These are phyloP conservation scores for Cordia subcordata DNA, from an alignment of 257 asterid species.

Conservation along the genomic window DNA sequence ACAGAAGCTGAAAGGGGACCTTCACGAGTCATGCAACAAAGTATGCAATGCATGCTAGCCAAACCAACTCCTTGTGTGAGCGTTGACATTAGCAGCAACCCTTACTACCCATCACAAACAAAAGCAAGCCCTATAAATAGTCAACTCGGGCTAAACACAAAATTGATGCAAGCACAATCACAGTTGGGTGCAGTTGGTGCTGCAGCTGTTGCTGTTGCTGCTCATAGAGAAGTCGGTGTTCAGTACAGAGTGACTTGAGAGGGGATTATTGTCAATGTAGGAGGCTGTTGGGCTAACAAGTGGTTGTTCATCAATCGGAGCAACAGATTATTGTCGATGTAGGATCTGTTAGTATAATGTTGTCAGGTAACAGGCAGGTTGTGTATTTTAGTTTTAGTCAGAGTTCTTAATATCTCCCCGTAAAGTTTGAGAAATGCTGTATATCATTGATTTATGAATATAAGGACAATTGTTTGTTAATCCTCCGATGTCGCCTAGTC, in stretches of 20 bases:
- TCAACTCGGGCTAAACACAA: constrained; percentile 48
- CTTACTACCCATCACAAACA: constrained; percentile 44
- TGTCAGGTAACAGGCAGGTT: no score
- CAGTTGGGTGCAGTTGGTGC: constrained; percentile 57
- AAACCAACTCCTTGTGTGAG: constrained; percentile 25
- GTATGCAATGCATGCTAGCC: constrained; percentile 24
- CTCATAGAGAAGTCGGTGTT: constrained; percentile 60
- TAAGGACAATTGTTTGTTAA: no score
- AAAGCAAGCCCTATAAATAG: constrained; percentile 36
- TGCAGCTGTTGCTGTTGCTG: constrained; percentile 46
- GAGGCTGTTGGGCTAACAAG: no score
- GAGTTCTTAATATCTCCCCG: no score
- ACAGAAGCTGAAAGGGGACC: constrained; percentile 28
- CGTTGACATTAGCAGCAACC: constrained; percentile 18
- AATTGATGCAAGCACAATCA: constrained; percentile 64
- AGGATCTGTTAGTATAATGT: no score
- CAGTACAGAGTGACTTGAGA: constrained; percentile 46
- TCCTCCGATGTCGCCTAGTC: no score
- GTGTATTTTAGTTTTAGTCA: no score
- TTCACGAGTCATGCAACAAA: constrained; percentile 34
- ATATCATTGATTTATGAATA: no score
- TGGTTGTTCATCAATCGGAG: no score
- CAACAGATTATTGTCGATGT: no score
- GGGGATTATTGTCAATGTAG: no score
- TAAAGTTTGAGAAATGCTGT: no score